Evolutionary conservation across 495 filamentous ascomycete genomes (phyloP), one percentile per base, ranked within the genome.

Genomic region (Aspergillus incahuasiensis): DNA sequence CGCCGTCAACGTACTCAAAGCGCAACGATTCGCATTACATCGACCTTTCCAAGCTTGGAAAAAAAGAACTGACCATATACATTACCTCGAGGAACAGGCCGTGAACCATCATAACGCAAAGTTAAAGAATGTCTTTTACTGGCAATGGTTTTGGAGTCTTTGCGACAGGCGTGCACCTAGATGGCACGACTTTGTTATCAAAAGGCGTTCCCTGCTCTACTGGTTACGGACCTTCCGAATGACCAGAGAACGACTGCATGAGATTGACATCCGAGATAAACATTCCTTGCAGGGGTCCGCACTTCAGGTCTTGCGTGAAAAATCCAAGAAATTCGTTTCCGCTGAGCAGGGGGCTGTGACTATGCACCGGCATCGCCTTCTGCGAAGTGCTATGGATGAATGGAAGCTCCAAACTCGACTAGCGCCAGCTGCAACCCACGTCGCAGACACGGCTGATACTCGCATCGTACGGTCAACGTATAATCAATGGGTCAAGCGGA

Each of bases 1-100:
- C 11, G 78, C 76, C 6, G 82, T 87, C 41, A 87, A 90, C 60
- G 76, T 86, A 53, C 62, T 83, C 28, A 90, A 89, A 65, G 81
- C 85, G 2, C 81, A 83, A 39, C 75, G 82, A 9, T 86, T 86
- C 52, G 73, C 78, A 11, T 56, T 85, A 6, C 74, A 74, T 39
- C 82, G 79, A 46, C 85, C 84, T 30, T 78, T 87, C 53, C 63
- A 67, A 30, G 54, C 71, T 13, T 88, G 84, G 85, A 77, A 74
- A 42, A 73, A 72, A 35, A 76, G 72, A 41, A 59, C 72, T 13
- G 55, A 66, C 13, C 52, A 60, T 52, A 52, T 76, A 13, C 67
- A 69, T 6, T 63, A 61, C 2, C 54, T 72, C 11, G 66, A 77
- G 47, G 55, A 54, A 1, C 60, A 69, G 39, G 83, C 83, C 6